Conservation (phyloP, 176 grass and related monocot genomes). For the Oryza nivara region DNA sequence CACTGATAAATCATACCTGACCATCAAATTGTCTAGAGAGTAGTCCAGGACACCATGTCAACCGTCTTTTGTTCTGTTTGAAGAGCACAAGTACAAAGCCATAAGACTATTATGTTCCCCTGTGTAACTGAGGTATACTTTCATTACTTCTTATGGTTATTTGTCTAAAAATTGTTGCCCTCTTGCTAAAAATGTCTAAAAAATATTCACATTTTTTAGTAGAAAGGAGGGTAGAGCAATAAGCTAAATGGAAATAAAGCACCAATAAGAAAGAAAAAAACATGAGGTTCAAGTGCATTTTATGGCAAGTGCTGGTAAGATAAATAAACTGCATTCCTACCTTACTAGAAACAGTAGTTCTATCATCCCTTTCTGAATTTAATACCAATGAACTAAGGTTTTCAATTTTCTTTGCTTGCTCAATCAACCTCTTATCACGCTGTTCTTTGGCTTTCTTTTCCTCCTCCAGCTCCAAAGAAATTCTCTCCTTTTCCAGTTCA, state of each 20-base stretch:
- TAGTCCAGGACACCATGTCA: conserved; percentile 83
- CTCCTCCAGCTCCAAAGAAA: conserved; percentile 88
- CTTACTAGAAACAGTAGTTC: conserved; percentile 53
- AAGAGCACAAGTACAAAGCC: conserved; percentile 26
- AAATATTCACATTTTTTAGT: conserved; percentile 2
- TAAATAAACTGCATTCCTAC: conserved; percentile 46
- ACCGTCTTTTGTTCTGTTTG: conserved; percentile 83
- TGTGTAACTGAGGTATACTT: background rate
- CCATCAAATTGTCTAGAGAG: conserved; percentile 46
- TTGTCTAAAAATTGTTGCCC: background rate
- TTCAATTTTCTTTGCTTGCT: conserved; percentile 91
- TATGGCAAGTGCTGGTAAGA: background rate
- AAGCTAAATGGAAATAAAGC: conserved; percentile 10
- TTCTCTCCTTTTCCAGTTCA: conserved; percentile 96
- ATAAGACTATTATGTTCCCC: conserved; percentile 5
- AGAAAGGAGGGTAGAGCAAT: background rate
- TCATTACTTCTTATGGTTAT: background rate
- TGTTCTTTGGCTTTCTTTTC: conserved; percentile 94
- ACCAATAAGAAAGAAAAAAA: background rate
- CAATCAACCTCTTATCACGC: conserved; percentile 74
- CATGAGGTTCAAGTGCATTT: background rate
- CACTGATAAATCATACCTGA: conserved; percentile 56
- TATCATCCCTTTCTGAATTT: conserved; percentile 88
- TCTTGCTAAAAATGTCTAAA: background rate
- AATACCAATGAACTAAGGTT: conserved; percentile 92